Evolutionary conservation across 495 filamentous ascomycete species (phyloP), one percentile per base, ranked within the genome.

Genomic region (Hyaloscypha variabilis): DNA sequence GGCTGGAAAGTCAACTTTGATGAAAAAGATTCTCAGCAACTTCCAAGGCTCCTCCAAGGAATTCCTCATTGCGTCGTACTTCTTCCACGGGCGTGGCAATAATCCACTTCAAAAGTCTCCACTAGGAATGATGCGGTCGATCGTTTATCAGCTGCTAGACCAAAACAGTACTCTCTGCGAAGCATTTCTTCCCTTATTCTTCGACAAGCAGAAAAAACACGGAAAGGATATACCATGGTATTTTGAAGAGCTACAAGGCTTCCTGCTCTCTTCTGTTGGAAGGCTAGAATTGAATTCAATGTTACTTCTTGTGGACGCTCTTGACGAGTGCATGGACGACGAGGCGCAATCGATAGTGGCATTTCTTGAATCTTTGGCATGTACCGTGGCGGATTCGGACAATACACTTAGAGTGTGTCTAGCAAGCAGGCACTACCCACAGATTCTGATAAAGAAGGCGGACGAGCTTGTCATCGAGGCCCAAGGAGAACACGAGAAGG

Each of bases 1-100:
- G 19, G 69, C 76, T 23, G 83, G 85, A 6, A 87, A 87, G 69
- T 86, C 84, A 10, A 81, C 77, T 6, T 69, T 82, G 13, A 83
- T 86, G 78, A 84, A 84, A 53, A 26, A 54, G 34, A 46, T 30
- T 50, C 30, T 13, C 53, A 11, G 19, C 54, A 51, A 21, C 26
- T 26, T 11, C 6, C 34, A 28, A 10, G 60, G 19, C 17, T 42
- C 8, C 5, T n/a, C 29, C 6, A 53, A 54, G 11, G 50, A 46
- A 11, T 54, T 28, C 19, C 30, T 75, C 51, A 55, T 74, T 29
- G 68, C 75, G 13, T 71, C 68, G 3, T 78, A 76, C 58, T 78
- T 79, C 67, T 75, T 78, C 57, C 65, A 78, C 34, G 75, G 70
- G 51, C 75, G 74, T 31, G 76, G 76, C 24, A 62, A 59, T 58